Percentiles rank a stretch among this genome's conserved stretches.
Conservation (phyloP, 23 red algal species). For the Gracilariopsis chorda region DNA sequence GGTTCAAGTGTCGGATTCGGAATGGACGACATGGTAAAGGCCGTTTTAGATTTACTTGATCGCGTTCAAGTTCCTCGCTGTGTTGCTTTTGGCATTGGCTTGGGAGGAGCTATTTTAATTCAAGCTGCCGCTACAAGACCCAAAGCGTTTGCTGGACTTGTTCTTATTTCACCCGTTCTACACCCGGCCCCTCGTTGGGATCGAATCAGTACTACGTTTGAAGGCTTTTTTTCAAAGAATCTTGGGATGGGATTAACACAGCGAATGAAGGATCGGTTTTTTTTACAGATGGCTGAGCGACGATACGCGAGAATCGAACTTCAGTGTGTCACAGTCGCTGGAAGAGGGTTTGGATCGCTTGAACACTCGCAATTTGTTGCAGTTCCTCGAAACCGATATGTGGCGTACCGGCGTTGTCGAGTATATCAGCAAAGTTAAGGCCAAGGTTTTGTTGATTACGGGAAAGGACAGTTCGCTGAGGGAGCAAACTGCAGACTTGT, state of each 20-base stretch:
- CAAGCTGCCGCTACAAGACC: conserved; percentile 6
- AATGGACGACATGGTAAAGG: conserved; percentile 16
- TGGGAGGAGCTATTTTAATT: conserved; percentile 26
- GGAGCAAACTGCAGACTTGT: not conserved
- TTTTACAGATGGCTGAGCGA: conserved; percentile 43
- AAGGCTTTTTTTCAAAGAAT: conserved; percentile 26
- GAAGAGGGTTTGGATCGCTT: conserved; percentile 51
- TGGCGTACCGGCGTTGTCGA: conserved; percentile 40
- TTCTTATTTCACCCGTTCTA: conserved; percentile 49
- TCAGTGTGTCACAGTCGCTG: conserved; percentile 8
- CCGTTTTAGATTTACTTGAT: conserved; percentile 10
- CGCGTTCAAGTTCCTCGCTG: not conserved
- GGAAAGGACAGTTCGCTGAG: conserved; percentile 36
- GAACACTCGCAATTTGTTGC: conserved; percentile 33
- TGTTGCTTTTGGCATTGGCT: conserved; percentile 41
- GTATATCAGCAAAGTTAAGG: conserved; percentile 2
- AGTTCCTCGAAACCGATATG: conserved; percentile 18
- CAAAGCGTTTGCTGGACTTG: conserved; percentile 36
- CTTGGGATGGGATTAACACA: conserved; percentile 36
- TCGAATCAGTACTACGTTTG: not conserved
- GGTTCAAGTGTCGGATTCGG: conserved; percentile 1
- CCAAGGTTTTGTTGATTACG: conserved; percentile 31
- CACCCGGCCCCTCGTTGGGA: conserved; percentile 12
- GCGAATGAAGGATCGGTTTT: conserved; percentile 49
- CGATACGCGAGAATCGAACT: conserved; percentile 29